Evolutionary conservation across 108 stramenopile species (phyloP), one percentile per base, ranked within the genome.

Genomic region (Licmophora abbreviata): DNA sequence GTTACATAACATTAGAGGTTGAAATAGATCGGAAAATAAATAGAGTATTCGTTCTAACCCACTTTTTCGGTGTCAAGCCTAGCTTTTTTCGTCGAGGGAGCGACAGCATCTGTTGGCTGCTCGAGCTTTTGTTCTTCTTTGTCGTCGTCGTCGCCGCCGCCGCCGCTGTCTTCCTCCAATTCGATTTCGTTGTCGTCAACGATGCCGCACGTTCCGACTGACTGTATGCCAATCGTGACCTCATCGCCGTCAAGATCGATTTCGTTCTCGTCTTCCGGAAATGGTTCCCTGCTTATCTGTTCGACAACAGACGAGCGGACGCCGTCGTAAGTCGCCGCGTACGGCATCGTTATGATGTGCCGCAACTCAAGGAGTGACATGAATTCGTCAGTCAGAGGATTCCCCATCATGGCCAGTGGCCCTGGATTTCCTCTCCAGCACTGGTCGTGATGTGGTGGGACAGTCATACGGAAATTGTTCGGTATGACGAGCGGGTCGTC

Each of bases 351-450:
- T 0, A 84, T 59, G 8, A 64, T 59, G 55, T 96, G 95, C n/a
- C 63, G 55, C 45, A 94, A 53, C 3, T 78, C 88, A 21, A 96
- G 58, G 26, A 79, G 68, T 7, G 58, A 29, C 47, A 96, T 55
- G 9, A 96, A 58, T 24, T 57, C 43, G 66, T 96, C 95, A 0
- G 93, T 96, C 48, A 93, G 93, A n/a, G 92, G 95, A 70, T 93
- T 96, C 10, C 95, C 95, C 48, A 87, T 71, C 44, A 51, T 51
- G 18, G 60, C 61, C 8, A 66, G 54, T 14, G 85, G 74, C 32
- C 58, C 64, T n/a, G n/a, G n/a, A n/a, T n/a, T n/a, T n/a, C n/a
- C n/a, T n/a, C n/a, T n/a, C n/a, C n/a, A n/a, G n/a, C n/a, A n/a
- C 28, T 51, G 42, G 18, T 50, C 44, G 1, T 55, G 27, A 2